These are phyloP conservation scores for Ceratobasidium sp. DNA, from an alignment of 1,284 basidiomycete species.

Conservation along the genomic window DNA sequence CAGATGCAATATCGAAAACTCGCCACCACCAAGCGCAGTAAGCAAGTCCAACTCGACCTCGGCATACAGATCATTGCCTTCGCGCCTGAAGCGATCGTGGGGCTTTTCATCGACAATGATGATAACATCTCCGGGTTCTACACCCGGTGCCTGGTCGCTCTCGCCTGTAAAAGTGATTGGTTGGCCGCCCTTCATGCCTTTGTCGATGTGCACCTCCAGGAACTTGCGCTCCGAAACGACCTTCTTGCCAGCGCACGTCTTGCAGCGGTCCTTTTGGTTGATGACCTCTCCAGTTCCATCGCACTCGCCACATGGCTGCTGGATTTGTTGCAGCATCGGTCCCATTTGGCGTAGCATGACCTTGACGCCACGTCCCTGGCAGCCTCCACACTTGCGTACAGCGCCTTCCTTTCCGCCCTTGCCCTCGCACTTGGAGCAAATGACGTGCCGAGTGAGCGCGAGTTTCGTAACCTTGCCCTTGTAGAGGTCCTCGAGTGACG, in stretches of 20 bases:
- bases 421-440: conserved; percentile 93
- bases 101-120: conserved; percentile 97
- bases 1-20: conserved; percentile 90
- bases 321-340: conserved; percentile 99
- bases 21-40: conserved; percentile 92
- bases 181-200: conserved; percentile 98
- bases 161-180: conserved; percentile 95
- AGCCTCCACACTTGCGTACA: conserved; percentile 79
- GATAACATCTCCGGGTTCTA: conserved; percentile 93
- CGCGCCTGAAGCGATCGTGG: conserved; percentile 89
- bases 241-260: conserved; percentile 95
- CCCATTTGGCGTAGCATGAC: conserved; percentile 95
- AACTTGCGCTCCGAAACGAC: conserved; percentile 95
- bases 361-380: conserved; percentile 91
- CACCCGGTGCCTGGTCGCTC: conserved; percentile 93
- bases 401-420: conserved; percentile 98
- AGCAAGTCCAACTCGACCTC: conserved; percentile 93
- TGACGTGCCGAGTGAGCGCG: conserved; percentile 92
- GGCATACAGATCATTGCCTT: conserved; percentile 89
- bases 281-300: conserved; percentile 92
- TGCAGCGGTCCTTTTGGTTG: conserved; percentile 93
- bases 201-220: conserved; percentile 98
- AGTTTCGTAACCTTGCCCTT: conserved; percentile 99
- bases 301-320: conserved; percentile 94
- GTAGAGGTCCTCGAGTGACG: conserved; percentile 97